Base-by-base conservation (phyloP, 176 grass and related monocot genomes). In the Oryza australiensis region DNA sequence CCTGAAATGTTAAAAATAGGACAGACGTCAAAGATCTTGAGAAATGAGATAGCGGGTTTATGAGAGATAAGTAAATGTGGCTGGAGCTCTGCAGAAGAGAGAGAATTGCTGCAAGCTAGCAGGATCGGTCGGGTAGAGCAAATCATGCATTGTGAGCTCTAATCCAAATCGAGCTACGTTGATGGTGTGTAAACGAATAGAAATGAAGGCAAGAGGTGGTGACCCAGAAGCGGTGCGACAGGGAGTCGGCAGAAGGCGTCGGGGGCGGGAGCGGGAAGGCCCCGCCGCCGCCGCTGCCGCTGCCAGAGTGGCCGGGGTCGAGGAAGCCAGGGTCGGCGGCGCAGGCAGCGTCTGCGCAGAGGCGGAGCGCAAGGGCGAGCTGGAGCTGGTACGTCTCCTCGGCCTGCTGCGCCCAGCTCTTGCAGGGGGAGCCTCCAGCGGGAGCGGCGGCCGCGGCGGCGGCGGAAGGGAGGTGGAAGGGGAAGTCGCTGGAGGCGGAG, bases 401-500 rank as follows among this genome's bases (percentile, higher is more conserved):
- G 3, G 93, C 96, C 91, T 99, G 96, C 88, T 95, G 96, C 27
- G 96, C 93, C 96, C 96, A 95, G 89, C 93, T 99, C 89, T 95
- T 95, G 79, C 80, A 71, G 46, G 87, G 40, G n/a, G 91, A 89
- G 9, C 70, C 76, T 18, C 62, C 85, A n/a, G n/a, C n/a, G n/a
- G 7, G 68, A 4, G 68, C 40, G 0, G 48, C 84, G 3, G 62
- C 28, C 32, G 83, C 68, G 28, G 83, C 76, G 23, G 51, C 62
- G 49, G 86, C n/a, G 11, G 75, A 62, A 28, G 69, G 80, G 6
- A 84, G 79, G 76, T 78, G 43, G 84, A 88, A 93, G 23, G 82
- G 73, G 84, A 84, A 93, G 72, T 92, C 90, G 80, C 90, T 94
- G 45, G 89, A 94, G 66, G 75, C 89, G 41, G 90, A 98, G 46